phyloP scores from a whole-genome alignment of 1,139 yeast genomes.

The Yamadazyma mexicana region DNA sequence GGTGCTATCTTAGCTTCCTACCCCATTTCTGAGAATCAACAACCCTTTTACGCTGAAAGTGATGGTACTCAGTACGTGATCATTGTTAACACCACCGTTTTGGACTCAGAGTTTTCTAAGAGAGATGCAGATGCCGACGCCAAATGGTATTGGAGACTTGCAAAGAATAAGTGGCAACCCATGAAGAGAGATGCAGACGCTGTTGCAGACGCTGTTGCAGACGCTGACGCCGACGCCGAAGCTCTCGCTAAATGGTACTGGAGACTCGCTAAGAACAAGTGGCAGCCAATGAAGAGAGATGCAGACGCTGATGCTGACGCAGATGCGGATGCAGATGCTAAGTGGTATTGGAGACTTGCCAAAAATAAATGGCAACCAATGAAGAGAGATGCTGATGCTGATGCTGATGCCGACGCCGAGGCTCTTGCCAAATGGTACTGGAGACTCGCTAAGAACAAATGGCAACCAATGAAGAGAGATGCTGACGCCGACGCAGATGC shows the following conservation, averaged over 20 bases:
- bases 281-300: conserved; percentile 15
- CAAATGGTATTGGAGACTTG: conserved; percentile 11
- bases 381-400: conserved; percentile 12
- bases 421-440: conserved; percentile 12
- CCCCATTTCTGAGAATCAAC: conserved; percentile 12
- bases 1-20: conserved; percentile 16
- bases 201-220: too few relatives aligned
- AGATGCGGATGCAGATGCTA: conserved; percentile 14
- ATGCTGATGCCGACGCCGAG: conserved; percentile 9
- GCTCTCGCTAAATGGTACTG: conserved; percentile 14
- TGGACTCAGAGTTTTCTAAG: conserved; percentile 9
- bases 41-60: conserved; percentile 15
- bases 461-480: conserved; percentile 14
- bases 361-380: conserved; percentile 14
- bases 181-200: conserved; percentile 14
- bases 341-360: conserved; percentile 10
- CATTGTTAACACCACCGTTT: conserved; percentile 15
- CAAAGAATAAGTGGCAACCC: conserved; percentile 14
- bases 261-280: conserved; percentile 9
- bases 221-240: conserved; percentile 14
- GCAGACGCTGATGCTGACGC: too few relatives aligned
- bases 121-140: conserved; percentile 16
- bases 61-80: conserved; percentile 15
- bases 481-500: conserved; percentile 10
- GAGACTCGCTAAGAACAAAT: conserved; percentile 9